A percentile compares a stretch with the other conserved stretches of the same genome.
phyloP scores from a whole-genome alignment of 768 basidiomycete genomes.

The Dioszegia aurantiaca region DNA sequence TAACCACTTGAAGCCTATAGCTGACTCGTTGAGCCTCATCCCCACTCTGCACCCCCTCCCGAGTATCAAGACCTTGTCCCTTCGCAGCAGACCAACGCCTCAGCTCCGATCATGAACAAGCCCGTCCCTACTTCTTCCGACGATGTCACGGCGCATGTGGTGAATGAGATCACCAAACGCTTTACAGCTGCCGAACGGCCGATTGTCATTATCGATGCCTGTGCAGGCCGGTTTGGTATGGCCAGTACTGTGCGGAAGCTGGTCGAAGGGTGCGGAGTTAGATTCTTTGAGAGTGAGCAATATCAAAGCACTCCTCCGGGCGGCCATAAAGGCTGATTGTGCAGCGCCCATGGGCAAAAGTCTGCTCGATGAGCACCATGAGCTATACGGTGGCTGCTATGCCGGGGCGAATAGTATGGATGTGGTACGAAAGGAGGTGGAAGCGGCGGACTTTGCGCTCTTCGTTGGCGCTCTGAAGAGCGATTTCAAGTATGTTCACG shows the following conservation, averaged over 20 bases:
- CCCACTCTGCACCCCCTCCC: conserved; percentile 47
- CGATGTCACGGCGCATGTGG: conserved; percentile 60
- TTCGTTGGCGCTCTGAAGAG: conserved; percentile 49
- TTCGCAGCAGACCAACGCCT: conserved; percentile 18
- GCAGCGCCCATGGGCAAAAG: conserved; percentile 41
- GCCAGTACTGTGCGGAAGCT: conserved; percentile 39
- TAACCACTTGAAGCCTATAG: conserved; percentile 15
- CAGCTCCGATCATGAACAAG: conserved; percentile 7
- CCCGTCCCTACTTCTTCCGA: conserved; percentile 26
- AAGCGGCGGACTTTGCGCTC: conserved; percentile 49
- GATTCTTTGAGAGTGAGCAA: conserved; percentile 49
- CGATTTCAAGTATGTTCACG: conserved; percentile 49
- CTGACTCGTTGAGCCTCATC: conserved; percentile 47
- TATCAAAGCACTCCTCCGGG: not conserved
- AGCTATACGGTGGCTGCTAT: conserved; percentile 49
- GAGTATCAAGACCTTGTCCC: conserved; percentile 20
- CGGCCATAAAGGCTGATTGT: not conserved
- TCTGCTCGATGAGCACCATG: conserved; percentile 48
- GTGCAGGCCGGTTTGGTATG: conserved; percentile 50
- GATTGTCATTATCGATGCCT: conserved; percentile 57
- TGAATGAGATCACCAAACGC: conserved; percentile 67
- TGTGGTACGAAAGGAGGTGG: conserved; percentile 46
- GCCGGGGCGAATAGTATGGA: conserved; percentile 48
- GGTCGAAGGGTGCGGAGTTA: conserved; percentile 44
- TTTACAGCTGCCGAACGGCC: conserved; percentile 64